Evolutionary conservation across 129 eudicot genomes (phyloP), one percentile per base, ranked within the genome.

Genomic region (Gnaphalium uliginosum): DNA sequence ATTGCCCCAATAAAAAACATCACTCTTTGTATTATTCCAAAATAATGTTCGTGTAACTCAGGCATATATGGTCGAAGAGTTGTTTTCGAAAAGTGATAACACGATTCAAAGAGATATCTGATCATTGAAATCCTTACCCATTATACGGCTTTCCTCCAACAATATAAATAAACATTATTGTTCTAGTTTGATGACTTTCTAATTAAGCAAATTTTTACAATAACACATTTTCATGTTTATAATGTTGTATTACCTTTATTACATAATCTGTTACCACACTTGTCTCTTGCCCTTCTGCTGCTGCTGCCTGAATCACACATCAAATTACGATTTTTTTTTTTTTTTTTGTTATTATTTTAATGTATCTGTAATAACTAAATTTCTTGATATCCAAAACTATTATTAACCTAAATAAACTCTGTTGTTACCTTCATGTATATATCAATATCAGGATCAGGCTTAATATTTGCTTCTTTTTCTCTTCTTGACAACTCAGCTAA

Each of bases 381-480:
- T n/a, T 4, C 22, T 9, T 33, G 21, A 32, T 37, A 5, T 26
- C 6, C 57, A 3, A 17, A 19, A 14, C 26, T 43, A 43, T 43
- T 43, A 1, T 9, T 58, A 4, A 37, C 14, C 11, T 37, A 37
- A 8, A 37, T 37, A 8, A 51, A 39, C n/a, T 41, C 43, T 27
- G 10, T 58, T 19, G 1, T 78, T 68, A 85, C 98, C 91, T 92
- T 92, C 98, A 92, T 89, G 80, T 60, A 92, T 17, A 89, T 56
- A 81, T 92, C 98, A 57, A 92, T 60, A 63, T 89, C 94, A 29
- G 92, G 90, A 73, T 92, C 96, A 46, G 92, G 98, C 80, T 82
- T 87, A 51, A 92, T 89, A 24, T 83, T 81, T 39, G 98, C 94
- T n/a, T 73, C 86, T 77, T 89, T 92, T 82, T 92, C 98, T 76